Evolutionary conservation across 2,329 filamentous ascomycete species (phyloP).

Genomic region (Colletotrichum sublineola): DNA sequence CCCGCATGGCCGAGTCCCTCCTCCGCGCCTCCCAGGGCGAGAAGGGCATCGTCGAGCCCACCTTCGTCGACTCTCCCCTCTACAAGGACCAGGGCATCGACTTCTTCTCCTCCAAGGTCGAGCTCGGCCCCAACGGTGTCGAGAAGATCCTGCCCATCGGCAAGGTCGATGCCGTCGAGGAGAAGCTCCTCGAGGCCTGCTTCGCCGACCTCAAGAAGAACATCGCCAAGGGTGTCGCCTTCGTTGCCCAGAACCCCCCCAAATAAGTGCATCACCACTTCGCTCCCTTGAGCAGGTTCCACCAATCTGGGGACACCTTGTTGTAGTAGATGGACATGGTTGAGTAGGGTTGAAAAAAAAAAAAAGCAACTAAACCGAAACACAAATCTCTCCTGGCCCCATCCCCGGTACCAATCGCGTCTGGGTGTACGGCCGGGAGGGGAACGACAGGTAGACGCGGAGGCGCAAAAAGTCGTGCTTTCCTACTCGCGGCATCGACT

Average conservation of each 20-base stretch:
- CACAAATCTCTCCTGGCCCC: constrained; percentile 26
- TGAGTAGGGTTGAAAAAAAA: constrained; percentile 38
- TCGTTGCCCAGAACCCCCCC: constrained; percentile 70
- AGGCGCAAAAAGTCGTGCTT: constrained; percentile 40
- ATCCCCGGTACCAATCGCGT: constrained; percentile 20
- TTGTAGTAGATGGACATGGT: constrained; percentile 37
- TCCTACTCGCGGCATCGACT: constrained; percentile 35
- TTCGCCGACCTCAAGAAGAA: constrained; percentile 91
- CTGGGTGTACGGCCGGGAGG: constrained; percentile 27
- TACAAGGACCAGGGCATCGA: constrained; percentile 99
- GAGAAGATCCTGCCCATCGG: constrained; percentile 93
- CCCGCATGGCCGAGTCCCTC: constrained; percentile 86
- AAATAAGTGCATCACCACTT: constrained; percentile 59
- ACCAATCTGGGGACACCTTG: constrained; percentile 4
- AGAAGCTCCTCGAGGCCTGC: constrained; percentile 89
- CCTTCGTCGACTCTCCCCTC: constrained; percentile 95
- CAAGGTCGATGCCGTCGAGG: constrained; percentile 85
- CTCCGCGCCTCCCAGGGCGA: constrained; percentile 93
- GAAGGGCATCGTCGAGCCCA: constrained; percentile 95
- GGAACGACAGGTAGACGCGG: constrained; percentile 30
- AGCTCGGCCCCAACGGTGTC: constrained; percentile 96
- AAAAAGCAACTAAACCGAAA: neutral
- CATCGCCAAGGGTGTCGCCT: constrained; percentile 88
- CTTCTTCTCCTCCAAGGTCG: constrained; percentile 96
- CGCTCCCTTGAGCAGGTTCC: neutral